Evolutionary conservation across 305 asterid genomes (phyloP), one percentile per base, ranked within the genome.

Genomic region (Fraxinus xanthoxyloides): DNA sequence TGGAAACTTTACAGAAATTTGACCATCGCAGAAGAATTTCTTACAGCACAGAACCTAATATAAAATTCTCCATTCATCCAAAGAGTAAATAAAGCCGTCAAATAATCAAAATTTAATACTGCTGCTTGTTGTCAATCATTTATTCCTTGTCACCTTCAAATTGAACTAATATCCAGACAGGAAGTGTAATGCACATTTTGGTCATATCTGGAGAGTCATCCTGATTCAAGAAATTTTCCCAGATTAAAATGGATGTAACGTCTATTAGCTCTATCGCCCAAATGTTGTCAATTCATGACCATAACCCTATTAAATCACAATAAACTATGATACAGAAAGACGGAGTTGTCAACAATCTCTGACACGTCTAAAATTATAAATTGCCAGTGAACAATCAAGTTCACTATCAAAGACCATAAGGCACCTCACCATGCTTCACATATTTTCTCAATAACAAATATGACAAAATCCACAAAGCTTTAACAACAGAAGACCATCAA

Each of bases 211-310:
- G 2, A 67, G 36, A 34, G 46, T 32, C 48, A 34, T 34, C 76
- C 76, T n/a, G 21, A 72, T 72, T 72, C 46, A 72, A 72, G 48
- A 72, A 34, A 13, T 28, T n/a, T 34, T 34, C 51, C 48, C 51
- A 17, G 21, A 34, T 72, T 7, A 72, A 31, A 34, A 72, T 34
- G 76, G 46, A 72, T 34, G 15, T 32, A 72, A 34, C 28, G 10
- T 70, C 76, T 17, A 72, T 34, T 72, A 72, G 34, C 13, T 72
- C 28, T 72, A 70, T 70, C 23, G 10, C 12, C 48, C 17, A 72
- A 34, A 72, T 72, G 28, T 34, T 72, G 76, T 72, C 76, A 72
- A 31, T 72, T 72, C 76, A 31, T 69, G 40, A 30, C 75, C 75
- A 28, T 31, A 30, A 69, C 30, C 75, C 30, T 69, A 13, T 4